phyloP scores from a whole-genome alignment of 1,284 basidiomycete species.

The Termitomyces sp. region DNA sequence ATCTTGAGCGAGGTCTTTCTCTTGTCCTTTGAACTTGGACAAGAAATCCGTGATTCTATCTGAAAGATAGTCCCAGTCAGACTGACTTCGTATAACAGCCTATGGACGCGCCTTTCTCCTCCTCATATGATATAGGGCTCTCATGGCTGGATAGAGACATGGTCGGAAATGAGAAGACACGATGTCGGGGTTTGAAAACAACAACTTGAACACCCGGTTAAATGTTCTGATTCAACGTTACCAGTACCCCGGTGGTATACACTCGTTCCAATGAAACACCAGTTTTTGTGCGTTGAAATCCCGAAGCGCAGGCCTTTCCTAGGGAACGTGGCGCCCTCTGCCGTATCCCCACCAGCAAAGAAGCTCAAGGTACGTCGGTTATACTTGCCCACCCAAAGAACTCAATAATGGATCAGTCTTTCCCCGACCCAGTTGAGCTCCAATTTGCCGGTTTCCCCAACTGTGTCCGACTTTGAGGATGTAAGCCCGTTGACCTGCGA shows the following conservation, averaged over 20 bases:
- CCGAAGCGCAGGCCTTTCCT: slow-evolving; percentile 12
- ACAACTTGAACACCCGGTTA: slow-evolving; percentile 7
- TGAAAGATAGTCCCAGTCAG: slow-evolving; percentile 24
- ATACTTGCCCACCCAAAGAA: background rate
- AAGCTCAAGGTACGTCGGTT: slow-evolving; percentile 4
- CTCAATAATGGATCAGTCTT: background rate
- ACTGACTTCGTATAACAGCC: background rate
- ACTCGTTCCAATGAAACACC: slow-evolving; percentile 11
- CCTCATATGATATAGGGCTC: slow-evolving; percentile 41
- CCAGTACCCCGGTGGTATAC: background rate
- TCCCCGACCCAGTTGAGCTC: background rate
- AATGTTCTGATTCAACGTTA: background rate
- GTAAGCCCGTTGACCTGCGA: slow-evolving; percentile 4
- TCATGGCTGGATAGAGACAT: slow-evolving; percentile 48
- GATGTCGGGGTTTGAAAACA: slow-evolving; percentile 32
- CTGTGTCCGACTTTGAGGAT: slow-evolving; percentile 25
- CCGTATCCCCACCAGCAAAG: slow-evolving; percentile 7
- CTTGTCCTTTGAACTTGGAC: slow-evolving; percentile 56
- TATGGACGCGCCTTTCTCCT: slow-evolving; percentile 39
- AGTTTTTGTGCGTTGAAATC: slow-evolving; percentile 26
- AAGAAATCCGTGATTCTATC: slow-evolving; percentile 70
- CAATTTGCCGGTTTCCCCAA: slow-evolving; percentile 20
- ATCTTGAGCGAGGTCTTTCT: slow-evolving; percentile 64
- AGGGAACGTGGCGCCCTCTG: slow-evolving; percentile 11
- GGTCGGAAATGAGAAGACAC: slow-evolving; percentile 22